phyloP scores from a whole-genome alignment of 345 rosid genomes.

The Euphorbia peplus region DNA sequence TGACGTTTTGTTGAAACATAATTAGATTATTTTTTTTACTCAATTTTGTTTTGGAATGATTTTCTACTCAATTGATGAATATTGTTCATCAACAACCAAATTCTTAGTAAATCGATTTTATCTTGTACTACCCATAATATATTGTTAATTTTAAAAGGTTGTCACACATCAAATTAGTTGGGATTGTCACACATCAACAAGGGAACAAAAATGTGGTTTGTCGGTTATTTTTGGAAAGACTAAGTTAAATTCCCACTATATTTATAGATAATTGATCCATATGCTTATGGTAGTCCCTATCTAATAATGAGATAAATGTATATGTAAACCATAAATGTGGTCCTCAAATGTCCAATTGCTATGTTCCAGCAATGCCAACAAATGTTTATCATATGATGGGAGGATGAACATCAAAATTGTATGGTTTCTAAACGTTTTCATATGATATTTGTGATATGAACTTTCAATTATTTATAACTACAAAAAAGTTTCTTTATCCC shows the following conservation, averaged over 20 bases:
- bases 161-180: too few relatives aligned
- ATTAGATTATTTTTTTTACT: too few relatives aligned
- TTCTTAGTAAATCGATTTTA: too few relatives aligned
- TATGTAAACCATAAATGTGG: neutral
- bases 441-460: too few relatives aligned
- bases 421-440: too few relatives aligned
- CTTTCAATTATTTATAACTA: neutral
- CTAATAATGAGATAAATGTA: neutral
- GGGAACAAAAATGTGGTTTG: constrained; percentile 7
- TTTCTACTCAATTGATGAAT: too few relatives aligned
- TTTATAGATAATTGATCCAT: neutral
- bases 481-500: neutral
- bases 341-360: neutral
- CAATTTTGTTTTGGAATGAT: too few relatives aligned
- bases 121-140: too few relatives aligned
- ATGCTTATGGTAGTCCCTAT: constrained; percentile 9
- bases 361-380: constrained; percentile 10
- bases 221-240: neutral
- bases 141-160: too few relatives aligned
- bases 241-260: constrained; percentile 6
- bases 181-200: neutral
- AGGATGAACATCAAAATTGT: neutral
- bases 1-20: too few relatives aligned
- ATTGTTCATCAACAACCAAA: too few relatives aligned
- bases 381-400: neutral